A percentile compares a stretch with the other conserved stretches of the same genome.
Conservation (phyloP, 2,329 filamentous ascomycete genomes). For the Trichoderma cornu-damae region DNA sequence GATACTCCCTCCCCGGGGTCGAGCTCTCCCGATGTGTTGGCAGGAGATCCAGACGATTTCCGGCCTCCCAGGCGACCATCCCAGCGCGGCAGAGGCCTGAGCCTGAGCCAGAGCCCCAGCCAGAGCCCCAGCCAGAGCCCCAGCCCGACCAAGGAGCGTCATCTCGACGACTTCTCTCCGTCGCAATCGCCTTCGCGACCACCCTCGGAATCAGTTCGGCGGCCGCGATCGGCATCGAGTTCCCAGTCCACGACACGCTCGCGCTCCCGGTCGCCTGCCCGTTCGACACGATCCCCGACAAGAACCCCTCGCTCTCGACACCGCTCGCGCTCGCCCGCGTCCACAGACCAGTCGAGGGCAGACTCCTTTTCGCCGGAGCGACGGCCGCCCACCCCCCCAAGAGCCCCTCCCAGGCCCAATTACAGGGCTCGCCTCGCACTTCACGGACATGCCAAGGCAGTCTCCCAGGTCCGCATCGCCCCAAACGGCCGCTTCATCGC, state of each 20-base stretch:
- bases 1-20: slow-evolving; percentile 29
- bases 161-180: slow-evolving; percentile 15
- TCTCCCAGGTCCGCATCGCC: slow-evolving; percentile 84
- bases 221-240: slow-evolving; percentile 32
- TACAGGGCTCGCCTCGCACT: slow-evolving; percentile 68
- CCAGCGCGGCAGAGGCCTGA: slow-evolving; percentile 20
- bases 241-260: slow-evolving; percentile 37
- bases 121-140: slow-evolving; percentile 24
- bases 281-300: slow-evolving; percentile 29
- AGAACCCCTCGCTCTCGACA: slow-evolving; percentile 27
- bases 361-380: slow-evolving; percentile 27
- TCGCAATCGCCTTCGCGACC: slow-evolving; percentile 22
- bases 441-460: slow-evolving; percentile 69
- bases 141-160: slow-evolving; percentile 24
- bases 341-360: slow-evolving; percentile 31
- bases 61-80: slow-evolving; percentile 13
- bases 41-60: slow-evolving; percentile 12
- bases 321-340: slow-evolving; percentile 28
- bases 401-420: slow-evolving; percentile 54
- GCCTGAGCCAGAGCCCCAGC: too few species aligned
- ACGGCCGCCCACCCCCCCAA: slow-evolving; percentile 35
- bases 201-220: slow-evolving; percentile 29
- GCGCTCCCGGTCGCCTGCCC: slow-evolving; percentile 34
- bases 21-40: slow-evolving; percentile 24
- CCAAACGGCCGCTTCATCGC: slow-evolving; percentile 88